phyloP scores from a whole-genome alignment of 257 asterid species.

The Oldenlandia corymbosa region DNA sequence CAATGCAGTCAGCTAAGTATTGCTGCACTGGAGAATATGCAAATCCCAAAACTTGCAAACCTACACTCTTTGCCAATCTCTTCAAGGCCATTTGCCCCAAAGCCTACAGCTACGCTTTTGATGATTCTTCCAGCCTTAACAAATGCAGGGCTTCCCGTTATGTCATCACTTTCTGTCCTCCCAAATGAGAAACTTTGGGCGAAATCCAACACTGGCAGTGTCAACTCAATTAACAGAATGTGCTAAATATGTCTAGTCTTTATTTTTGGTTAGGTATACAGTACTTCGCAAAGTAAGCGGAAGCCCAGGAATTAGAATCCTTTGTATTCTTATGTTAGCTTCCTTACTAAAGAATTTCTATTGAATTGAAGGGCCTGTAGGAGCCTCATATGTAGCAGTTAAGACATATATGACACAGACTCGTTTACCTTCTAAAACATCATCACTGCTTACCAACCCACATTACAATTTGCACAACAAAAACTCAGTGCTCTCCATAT shows the following conservation, averaged over 20 bases:
- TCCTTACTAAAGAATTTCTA: not conserved
- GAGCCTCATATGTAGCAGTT: no score
- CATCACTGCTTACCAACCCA: no score
- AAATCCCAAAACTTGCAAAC: slow-evolving; percentile 62
- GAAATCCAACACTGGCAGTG: no score
- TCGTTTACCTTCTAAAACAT: no score
- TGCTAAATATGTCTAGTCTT: not conserved
- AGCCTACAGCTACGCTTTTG: slow-evolving; percentile 88
- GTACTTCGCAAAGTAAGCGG: no score
- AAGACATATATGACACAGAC: no score
- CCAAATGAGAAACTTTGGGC: slow-evolving; percentile 23
- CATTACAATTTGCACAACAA: no score
- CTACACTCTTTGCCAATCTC: slow-evolving; percentile 63
- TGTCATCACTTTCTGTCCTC: slow-evolving; percentile 85
- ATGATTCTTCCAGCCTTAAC: slow-evolving; percentile 78
- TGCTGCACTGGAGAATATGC: slow-evolving; percentile 84
- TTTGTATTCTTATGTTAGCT: not conserved
- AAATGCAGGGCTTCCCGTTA: slow-evolving; percentile 77
- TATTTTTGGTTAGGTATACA: no score
- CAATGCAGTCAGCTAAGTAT: slow-evolving; percentile 74
- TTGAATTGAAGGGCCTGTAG: no score
- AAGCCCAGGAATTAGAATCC: no score
- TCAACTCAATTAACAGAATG: no score
- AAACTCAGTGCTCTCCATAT: no score
- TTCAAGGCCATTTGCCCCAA: slow-evolving; percentile 93